These are phyloP conservation scores for Heritiera fomes DNA, from an alignment of 345 rosid species.

Conservation along the genomic window DNA sequence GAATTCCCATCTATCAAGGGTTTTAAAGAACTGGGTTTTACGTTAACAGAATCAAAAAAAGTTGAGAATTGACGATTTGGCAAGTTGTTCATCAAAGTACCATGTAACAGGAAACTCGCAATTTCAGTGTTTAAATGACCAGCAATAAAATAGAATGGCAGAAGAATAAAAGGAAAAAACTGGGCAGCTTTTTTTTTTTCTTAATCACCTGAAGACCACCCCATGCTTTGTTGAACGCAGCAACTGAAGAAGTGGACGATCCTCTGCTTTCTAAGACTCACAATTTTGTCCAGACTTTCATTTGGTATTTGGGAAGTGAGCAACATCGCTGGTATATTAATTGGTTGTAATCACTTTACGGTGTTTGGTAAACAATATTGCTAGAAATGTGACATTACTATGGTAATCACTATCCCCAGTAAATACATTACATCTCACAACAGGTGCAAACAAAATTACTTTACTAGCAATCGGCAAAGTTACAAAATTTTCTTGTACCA, in stretches of 20 bases:
- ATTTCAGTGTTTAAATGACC: neutral
- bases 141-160: neutral
- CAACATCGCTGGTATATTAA: too few species aligned
- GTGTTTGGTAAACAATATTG: too few species aligned
- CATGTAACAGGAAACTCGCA: neutral
- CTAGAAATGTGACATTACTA: too few species aligned
- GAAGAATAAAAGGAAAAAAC: neutral
- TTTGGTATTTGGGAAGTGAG: too few species aligned
- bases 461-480: too few species aligned
- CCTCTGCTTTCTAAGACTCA: neutral
- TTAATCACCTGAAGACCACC: slow-evolving; percentile 3
- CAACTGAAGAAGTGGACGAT: neutral
- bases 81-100: slow-evolving; percentile 19
- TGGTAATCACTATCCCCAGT: too few species aligned
- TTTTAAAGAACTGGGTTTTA: slow-evolving; percentile 12
- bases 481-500: too few species aligned
- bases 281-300: neutral
- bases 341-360: too few species aligned
- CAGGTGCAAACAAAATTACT: too few species aligned
- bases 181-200: neutral
- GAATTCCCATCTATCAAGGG: slow-evolving; percentile 22
- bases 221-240: neutral
- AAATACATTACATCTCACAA: too few species aligned
- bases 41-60: slow-evolving; percentile 18
- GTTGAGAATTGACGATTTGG: slow-evolving; percentile 36